Evolutionary conservation across 2,329 filamentous ascomycete species (phyloP).

Genomic region (Metarhizium humberi): DNA sequence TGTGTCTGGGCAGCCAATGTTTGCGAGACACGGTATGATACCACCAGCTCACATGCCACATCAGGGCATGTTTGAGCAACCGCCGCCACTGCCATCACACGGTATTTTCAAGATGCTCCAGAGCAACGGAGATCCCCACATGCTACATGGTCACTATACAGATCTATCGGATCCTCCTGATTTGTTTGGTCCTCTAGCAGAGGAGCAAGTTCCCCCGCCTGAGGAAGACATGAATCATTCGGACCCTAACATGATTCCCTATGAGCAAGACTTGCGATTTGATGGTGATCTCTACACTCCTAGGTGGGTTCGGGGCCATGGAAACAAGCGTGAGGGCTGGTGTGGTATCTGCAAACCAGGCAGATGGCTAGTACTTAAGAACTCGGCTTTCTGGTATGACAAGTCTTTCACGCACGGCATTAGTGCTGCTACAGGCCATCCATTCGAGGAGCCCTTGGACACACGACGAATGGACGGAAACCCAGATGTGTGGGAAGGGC

Average conservation of each 20-base stretch:
- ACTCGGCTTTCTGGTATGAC: slow-evolving; percentile 89
- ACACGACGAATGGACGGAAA: slow-evolving; percentile 71
- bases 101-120: slow-evolving; percentile 65
- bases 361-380: slow-evolving; percentile 79
- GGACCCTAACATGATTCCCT: slow-evolving; percentile 65
- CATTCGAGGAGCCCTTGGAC: slow-evolving; percentile 69
- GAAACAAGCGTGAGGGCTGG: slow-evolving; percentile 84
- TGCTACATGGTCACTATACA: slow-evolving; percentile 59
- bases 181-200: slow-evolving; percentile 63
- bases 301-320: slow-evolving; percentile 74
- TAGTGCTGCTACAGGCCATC: slow-evolving; percentile 68
- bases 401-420: slow-evolving; percentile 86
- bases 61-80: slow-evolving; percentile 46
- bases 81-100: slow-evolving; percentile 57
- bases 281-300: slow-evolving; percentile 77
- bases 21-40: slow-evolving; percentile 49
- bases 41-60: slow-evolving; percentile 38
- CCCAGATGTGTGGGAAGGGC: slow-evolving; percentile 71
- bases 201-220: slow-evolving; percentile 65
- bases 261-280: slow-evolving; percentile 72
- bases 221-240: slow-evolving; percentile 74
- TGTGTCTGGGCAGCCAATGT: slow-evolving; percentile 41
- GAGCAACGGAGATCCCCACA: slow-evolving; percentile 63
- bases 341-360: slow-evolving; percentile 82
- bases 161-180: slow-evolving; percentile 69